Base-by-base conservation (phyloP, 2,329 filamentous ascomycete species). In the Xylaria sp. region DNA sequence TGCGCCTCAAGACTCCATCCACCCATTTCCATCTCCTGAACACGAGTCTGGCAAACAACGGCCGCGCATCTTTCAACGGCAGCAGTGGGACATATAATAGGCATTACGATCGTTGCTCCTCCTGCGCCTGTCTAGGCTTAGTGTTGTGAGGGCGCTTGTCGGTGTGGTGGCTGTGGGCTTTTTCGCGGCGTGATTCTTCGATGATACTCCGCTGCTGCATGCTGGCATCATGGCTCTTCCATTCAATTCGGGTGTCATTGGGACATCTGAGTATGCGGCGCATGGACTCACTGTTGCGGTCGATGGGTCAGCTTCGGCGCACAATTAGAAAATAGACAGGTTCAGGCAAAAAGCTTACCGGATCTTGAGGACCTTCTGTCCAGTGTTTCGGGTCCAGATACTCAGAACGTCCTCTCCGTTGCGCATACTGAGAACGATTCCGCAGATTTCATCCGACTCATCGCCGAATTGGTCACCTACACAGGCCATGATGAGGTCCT, bases 391-490 rank as follows among this genome's bases (percentile, higher is more conserved):
- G 58, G 92, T 96, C 94, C 94, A 99, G 72, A 99, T 92, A 77
- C 92, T 97, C 74, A 99, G 83, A 63, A 97, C 95, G 72, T 99
- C 94, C 77, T 99, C 94, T 49, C 92, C 93, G 70, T 92, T 96
- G 63, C 94, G 84, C 64, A 99, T 90, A 73, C 92, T 97, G 49
- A 99, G 82, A 35, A 99, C 94, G 57, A 90, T 91, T 61, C 94
- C 94, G 71, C 93, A 99, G 48, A 99, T 89, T 74, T 99, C 93
- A 68, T 97, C 93, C 54, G 88, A 86, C 44, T 92, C 92, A 71
- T 97, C 94, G 55, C 86, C 84, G 72, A 99, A 97, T 73, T 97
- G 92, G 70, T 97, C 92, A 49, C 94, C 94, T 59, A 97, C 86
- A 68, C 97, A 89, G 30, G 91, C 92, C 68, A 97, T 80, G 61